Evolutionary conservation across 2,329 filamentous ascomycete species (phyloP).

Genomic region (Fonsecaea pedrosoi): DNA sequence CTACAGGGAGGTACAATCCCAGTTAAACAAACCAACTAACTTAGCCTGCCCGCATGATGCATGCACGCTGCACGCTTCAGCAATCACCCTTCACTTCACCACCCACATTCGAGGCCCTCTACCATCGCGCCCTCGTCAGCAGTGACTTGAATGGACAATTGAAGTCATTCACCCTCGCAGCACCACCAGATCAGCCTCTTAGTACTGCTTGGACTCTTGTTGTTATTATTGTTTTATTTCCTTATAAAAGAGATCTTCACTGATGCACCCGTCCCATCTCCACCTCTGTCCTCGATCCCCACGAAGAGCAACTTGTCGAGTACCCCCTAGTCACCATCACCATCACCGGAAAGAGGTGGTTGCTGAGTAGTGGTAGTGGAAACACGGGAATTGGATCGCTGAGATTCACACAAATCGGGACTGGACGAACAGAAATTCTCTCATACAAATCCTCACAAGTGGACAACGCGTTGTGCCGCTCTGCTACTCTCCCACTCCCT

Average conservation of each 20-base stretch:
- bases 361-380: constrained; percentile 6
- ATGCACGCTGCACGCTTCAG: background rate
- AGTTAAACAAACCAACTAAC: constrained; percentile 5
- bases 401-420: constrained; percentile 8
- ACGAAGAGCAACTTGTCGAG: background rate
- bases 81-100: background rate
- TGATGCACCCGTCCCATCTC: background rate
- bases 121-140: background rate
- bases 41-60: constrained; percentile 3
- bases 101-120: background rate
- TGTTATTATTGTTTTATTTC: background rate
- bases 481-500: background rate
- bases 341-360: constrained; percentile 3
- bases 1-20: background rate
- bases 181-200: background rate
- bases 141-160: background rate
- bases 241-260: background rate
- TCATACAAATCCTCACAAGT: background rate
- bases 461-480: background rate
- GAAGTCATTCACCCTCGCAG: background rate
- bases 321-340: background rate
- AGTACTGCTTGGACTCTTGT: background rate
- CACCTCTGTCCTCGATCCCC: background rate
- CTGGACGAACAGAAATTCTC: constrained; percentile 7
- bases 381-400: background rate